Percentiles rank a stretch among this genome's conserved stretches.
Evolutionary conservation across 495 filamentous ascomycete genomes (phyloP).

Genomic region (Emericellopsis terricola): DNA sequence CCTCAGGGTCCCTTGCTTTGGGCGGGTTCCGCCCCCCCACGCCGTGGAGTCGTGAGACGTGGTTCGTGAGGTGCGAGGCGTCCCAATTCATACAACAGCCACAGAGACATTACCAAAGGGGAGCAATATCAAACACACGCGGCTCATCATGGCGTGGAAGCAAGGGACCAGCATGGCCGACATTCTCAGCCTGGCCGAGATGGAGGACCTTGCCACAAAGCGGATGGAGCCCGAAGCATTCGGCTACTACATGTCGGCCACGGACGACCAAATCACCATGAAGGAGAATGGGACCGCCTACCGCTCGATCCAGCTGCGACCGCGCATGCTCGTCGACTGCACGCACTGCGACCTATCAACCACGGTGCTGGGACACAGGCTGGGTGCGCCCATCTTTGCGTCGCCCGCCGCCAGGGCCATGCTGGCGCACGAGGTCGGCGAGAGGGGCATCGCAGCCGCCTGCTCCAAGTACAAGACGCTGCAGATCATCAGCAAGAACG

Average conservation of each 20-base stretch:
- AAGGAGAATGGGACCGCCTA: slow-evolving; percentile 54
- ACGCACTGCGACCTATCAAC: slow-evolving; percentile 44
- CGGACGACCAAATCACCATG: slow-evolving; percentile 56
- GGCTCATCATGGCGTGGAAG: no score
- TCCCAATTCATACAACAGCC: no score
- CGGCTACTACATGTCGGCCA: slow-evolving; percentile 71
- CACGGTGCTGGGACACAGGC: slow-evolving; percentile 39
- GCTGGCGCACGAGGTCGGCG: slow-evolving; percentile 55
- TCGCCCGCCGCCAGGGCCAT: slow-evolving; percentile 66
- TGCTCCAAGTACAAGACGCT: slow-evolving; percentile 48
- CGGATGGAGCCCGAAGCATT: slow-evolving; percentile 52
- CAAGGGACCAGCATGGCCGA: background rate
- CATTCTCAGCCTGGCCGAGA: slow-evolving; percentile 45
- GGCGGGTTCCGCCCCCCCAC: no score
- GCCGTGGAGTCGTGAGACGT: no score
- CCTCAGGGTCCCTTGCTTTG: no score
- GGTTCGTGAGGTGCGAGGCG: no score
- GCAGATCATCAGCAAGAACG: slow-evolving; percentile 65
- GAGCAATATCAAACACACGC: no score
- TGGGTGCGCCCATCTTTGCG: slow-evolving; percentile 51
- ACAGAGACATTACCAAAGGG: no score
- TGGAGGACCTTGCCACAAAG: slow-evolving; percentile 39
- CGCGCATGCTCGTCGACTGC: slow-evolving; percentile 62
- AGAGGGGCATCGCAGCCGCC: slow-evolving; percentile 55
- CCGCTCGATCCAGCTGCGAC: slow-evolving; percentile 51